Evolutionary conservation across 495 filamentous ascomycete species (phyloP), one percentile per base, ranked within the genome.

Genomic region (Hapsidospora chrysogenum): DNA sequence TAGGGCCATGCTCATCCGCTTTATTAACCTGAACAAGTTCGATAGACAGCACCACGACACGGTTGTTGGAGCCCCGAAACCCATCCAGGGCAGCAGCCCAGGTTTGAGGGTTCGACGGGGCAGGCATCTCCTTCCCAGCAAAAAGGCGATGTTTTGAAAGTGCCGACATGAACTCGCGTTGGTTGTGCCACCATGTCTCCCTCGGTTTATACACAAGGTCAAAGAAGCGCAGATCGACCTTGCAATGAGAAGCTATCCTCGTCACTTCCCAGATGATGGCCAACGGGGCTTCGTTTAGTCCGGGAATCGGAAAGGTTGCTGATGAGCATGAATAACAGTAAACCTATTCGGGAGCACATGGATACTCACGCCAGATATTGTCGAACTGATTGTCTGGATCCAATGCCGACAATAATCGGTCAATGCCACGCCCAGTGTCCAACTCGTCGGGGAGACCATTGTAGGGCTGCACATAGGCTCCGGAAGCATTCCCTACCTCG

Each of bases 221-320:
- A 4, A 46, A 16, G 16, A 50, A 28, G 9, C 57, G 46, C 15
- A 56, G 45, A 15, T 50, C 40, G 16, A 64, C 46, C 1, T 46
- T 48, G 40, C 60, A 64, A 30, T 64, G 49, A 4, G 60, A 42
- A 26, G 56, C 54, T 15, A 63, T 49, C 14, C 62, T 52, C 3
- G 57, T 50, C 11, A 66, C 38, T 32, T 66, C 62, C 62, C 62
- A 66, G 9, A 52, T 50, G 23, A 66, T 46, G 15, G 50, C 53
- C 6, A 66, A 47, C 1, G 62, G 61, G 1, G 56, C 59, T 0
- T 36, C 17, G 11, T 51, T 50, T 17, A 59, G 47, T 36, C 53
- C 54, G 13, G 22, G 22, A 18, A 6, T 9, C 1, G 60, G 62
- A 22, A 56, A 50, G 25, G 37, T 43, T 8, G 61, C 61, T 64